Conservation (phyloP, 768 basidiomycete genomes). For the Goffeauzyma gilvescens region DNA sequence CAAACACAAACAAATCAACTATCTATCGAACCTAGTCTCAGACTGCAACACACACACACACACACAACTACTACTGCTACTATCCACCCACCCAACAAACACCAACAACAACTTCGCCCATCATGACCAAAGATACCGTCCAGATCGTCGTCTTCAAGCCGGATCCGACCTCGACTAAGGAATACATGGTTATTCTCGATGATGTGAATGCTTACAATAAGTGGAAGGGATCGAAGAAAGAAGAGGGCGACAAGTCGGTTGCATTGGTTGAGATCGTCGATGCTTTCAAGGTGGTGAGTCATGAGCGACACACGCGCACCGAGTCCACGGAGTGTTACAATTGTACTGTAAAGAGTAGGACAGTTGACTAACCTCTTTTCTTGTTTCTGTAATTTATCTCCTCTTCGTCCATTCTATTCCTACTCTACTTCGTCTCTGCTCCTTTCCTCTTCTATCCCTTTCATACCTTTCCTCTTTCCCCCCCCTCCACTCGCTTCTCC, state of each 20-base stretch:
- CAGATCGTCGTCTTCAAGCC: constrained; percentile 9
- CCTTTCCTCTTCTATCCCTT: not conserved
- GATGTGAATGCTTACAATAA: constrained; percentile 3
- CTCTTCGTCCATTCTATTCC: not conserved
- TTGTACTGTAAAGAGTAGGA: no score
- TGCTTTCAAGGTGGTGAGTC: constrained; percentile 6
- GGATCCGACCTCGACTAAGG: constrained; percentile 5
- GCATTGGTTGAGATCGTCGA: constrained; percentile 3
- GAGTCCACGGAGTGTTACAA: no score
- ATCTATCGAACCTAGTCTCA: no score
- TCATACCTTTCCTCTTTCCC: not conserved
- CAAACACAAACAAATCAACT: no score
- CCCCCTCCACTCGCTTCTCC: not conserved
- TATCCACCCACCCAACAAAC: no score
- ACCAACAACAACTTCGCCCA: no score
- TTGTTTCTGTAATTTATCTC: not conserved
- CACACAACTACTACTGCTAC: no score
- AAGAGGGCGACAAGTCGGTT: constrained; percentile 11
- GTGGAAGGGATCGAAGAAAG: no score
- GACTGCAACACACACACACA: no score
- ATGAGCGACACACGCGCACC: not conserved
- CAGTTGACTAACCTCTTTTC: not conserved
- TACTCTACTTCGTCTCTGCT: not conserved
- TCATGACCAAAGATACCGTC: no score
- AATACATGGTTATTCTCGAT: constrained; percentile 10